Conservation (phyloP, 179 eudicot genomes). For the Dionaea muscipula region DNA sequence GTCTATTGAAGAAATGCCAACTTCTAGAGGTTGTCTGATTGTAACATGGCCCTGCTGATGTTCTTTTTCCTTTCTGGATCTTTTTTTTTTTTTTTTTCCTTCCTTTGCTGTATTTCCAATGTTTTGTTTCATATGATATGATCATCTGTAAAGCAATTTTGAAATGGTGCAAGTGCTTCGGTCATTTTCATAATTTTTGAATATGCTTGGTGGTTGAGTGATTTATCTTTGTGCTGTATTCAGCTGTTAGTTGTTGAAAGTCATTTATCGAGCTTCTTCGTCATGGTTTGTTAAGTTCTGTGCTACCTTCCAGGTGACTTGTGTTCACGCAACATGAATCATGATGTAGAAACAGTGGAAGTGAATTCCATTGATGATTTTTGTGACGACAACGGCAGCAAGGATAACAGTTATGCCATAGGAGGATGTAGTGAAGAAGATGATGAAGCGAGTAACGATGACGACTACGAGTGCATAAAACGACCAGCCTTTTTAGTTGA, state of each 20-base stretch:
- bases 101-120: too few species aligned
- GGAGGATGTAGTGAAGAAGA: conserved; percentile 46
- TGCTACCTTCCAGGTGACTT: conserved; percentile 40
- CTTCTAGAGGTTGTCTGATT: conserved; percentile 3
- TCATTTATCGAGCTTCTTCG: background rate
- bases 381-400: conserved; percentile 16
- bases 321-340: conserved; percentile 17
- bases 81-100: conserved; percentile 3
- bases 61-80: conserved; percentile 11
- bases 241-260: background rate
- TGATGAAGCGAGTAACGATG: conserved; percentile 64
- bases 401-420: conserved; percentile 15
- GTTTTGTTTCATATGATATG: background rate
- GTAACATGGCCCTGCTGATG: too few species aligned
- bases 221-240: conserved; percentile 2
- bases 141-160: background rate
- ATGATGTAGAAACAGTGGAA: conserved; percentile 17
- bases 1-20: conserved; percentile 30
- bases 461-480: conserved; percentile 51
- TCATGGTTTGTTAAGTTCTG: conserved; percentile 13
- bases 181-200: conserved; percentile 7
- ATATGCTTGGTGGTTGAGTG: conserved; percentile 12
- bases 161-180: background rate
- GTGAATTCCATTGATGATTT: conserved; percentile 15
- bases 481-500: conserved; percentile 70